Evolutionary conservation across 805 yeast genomes (phyloP).

Genomic region (Millerozyma acaciae): DNA sequence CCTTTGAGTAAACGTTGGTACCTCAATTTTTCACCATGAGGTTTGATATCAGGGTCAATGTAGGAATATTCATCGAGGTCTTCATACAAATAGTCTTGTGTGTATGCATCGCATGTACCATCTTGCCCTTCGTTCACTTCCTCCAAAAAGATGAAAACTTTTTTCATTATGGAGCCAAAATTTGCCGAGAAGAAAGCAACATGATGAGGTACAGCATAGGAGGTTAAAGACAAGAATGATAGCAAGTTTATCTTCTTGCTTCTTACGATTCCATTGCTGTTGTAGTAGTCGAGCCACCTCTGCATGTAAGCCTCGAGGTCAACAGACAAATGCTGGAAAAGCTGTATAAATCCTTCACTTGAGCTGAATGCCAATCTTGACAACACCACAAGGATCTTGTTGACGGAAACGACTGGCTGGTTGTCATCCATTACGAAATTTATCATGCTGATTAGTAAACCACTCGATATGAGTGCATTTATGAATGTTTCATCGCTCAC

Average conservation of each 20-base stretch:
- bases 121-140: constrained; percentile 59
- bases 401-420: constrained; percentile 37
- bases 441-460: constrained; percentile 41
- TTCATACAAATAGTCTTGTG: constrained; percentile 33
- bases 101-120: constrained; percentile 35
- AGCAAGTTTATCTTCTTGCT: constrained; percentile 65
- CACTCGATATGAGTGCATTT: constrained; percentile 37
- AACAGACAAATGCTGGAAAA: constrained; percentile 26
- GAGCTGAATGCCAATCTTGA: constrained; percentile 34
- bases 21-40: constrained; percentile 41
- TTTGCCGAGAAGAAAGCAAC: constrained; percentile 16
- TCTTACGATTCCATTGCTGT: constrained; percentile 67
- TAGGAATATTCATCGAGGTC: constrained; percentile 42
- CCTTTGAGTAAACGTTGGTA: constrained; percentile 28
- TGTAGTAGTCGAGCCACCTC: constrained; percentile 39
- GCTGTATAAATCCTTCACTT: constrained; percentile 30
- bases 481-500: constrained; percentile 22
- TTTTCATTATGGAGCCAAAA: constrained; percentile 27
- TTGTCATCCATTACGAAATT: constrained; percentile 39
- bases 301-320: constrained; percentile 22
- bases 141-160: constrained; percentile 53
- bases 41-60: constrained; percentile 37
- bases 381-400: constrained; percentile 34
- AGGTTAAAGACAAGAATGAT: constrained; percentile 53
- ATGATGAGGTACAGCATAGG: constrained; percentile 26